A percentile compares a stretch with the other conserved stretches of the same genome.
Conservation (phyloP, 176 grass and related monocot genomes). For the Canna indica region DNA sequence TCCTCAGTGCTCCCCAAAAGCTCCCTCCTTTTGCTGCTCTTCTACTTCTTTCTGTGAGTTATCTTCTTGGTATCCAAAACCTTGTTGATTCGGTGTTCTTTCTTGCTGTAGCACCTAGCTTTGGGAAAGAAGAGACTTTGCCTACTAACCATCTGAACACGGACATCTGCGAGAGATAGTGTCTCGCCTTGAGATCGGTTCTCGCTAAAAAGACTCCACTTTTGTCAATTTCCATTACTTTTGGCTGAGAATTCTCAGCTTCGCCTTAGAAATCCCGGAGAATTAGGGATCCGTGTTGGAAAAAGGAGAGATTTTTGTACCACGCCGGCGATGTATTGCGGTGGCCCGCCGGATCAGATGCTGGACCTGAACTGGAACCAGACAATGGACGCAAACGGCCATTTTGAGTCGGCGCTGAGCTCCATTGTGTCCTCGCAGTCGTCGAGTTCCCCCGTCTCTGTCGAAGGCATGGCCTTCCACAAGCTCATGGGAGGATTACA, state of each 20-base stretch:
- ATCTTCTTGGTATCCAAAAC: no score
- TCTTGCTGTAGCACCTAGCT: background rate
- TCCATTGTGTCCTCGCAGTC: constrained; percentile 56
- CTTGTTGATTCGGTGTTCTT: background rate
- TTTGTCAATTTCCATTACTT: background rate
- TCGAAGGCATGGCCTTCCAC: constrained; percentile 36
- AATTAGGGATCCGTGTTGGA: background rate
- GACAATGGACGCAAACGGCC: constrained; percentile 13
- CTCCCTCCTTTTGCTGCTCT: constrained; percentile 2
- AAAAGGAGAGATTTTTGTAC: constrained; percentile 4
- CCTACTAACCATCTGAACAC: background rate
- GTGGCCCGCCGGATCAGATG: constrained; percentile 4
- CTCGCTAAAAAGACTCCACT: background rate
- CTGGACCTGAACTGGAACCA: constrained; percentile 19
- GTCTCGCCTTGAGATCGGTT: background rate
- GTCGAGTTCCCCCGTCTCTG: constrained; percentile 31
- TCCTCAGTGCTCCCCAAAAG: constrained; percentile 1
- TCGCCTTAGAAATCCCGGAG: background rate
- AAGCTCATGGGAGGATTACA: constrained; percentile 16
- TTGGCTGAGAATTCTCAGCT: background rate
- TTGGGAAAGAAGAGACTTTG: background rate
- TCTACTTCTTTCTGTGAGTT: background rate
- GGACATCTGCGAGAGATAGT: background rate
- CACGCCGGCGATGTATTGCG: constrained; percentile 5
- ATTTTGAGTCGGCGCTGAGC: constrained; percentile 41